Evolutionary conservation across 148 eudicot genomes (phyloP).

Genomic region (Silene uniflora): DNA sequence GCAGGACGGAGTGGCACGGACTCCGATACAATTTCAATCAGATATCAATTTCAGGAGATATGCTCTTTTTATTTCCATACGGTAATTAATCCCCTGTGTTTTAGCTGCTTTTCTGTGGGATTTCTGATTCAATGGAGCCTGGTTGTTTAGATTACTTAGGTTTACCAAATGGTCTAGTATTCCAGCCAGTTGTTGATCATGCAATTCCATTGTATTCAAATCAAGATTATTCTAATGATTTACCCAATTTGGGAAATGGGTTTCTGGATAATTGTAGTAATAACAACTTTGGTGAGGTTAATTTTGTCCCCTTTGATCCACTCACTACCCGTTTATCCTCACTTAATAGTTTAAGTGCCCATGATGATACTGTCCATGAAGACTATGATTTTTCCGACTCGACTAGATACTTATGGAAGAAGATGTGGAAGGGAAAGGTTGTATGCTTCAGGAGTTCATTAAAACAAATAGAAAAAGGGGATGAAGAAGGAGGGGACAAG

Average conservation of each 20-base stretch:
- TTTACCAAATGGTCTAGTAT: no score
- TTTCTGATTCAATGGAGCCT: slow-evolving; percentile 12
- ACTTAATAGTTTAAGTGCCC: slow-evolving; percentile 5
- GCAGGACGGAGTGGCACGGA: no score
- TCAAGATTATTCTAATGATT: slow-evolving; percentile 6
- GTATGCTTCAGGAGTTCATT: slow-evolving; percentile 74
- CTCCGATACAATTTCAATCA: not conserved
- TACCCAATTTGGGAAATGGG: slow-evolving; percentile 22
- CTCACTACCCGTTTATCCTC: not conserved
- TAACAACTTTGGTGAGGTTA: slow-evolving; percentile 14
- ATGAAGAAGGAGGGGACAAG: no score
- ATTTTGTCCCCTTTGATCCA: slow-evolving; percentile 3
- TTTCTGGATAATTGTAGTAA: slow-evolving; percentile 5
- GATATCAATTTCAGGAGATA: slow-evolving; percentile 6
- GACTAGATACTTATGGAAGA: slow-evolving; percentile 70
- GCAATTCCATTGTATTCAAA: slow-evolving; percentile 1
- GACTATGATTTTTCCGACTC: slow-evolving; percentile 69
- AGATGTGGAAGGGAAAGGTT: slow-evolving; percentile 65
- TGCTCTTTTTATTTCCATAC: not conserved
- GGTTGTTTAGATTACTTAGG: no score
- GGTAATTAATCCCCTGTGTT: not conserved
- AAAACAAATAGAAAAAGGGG: no score
- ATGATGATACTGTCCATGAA: slow-evolving; percentile 41
- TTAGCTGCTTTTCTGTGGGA: not conserved
- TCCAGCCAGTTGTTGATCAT: no score